Base-by-base conservation (phyloP, 192 early-diverging fungal species). In the Phycomyces nitens region DNA sequence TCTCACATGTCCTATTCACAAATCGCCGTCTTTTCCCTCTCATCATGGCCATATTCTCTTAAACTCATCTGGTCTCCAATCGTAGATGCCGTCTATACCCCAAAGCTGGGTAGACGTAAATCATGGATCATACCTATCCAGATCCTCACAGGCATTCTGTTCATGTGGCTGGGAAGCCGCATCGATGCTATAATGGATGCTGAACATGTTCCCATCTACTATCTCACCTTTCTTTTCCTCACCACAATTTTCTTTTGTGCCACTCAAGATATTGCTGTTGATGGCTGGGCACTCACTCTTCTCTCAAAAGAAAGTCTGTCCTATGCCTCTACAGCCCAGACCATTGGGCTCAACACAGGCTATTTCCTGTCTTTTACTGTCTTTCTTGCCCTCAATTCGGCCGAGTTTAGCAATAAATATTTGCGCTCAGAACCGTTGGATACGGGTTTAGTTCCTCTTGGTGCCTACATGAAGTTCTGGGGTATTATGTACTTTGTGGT, bases 101-200 rank as follows among this genome's bases (percentile, higher is more conserved):
- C 87, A 52, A 76, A 73, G 29, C 68, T 99, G 62, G 97, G 97
- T 18, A 84, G 95, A 14, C 76, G 97, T 70, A 99, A 99, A 74
- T 90, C 89, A 53, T 99, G 97, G 97, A 97, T 99, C 47, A 85
- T 97, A n/a, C 97, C 97, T 20, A 97, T 99, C 63, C 97, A 99
- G 74, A 77, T 93, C 7, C 69, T 94, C 34, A 88, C 89, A 9
- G 95, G 91, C 8, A 14, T 89, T 0, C 65, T 90, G 65, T 89
- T 97, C 62, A 72, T 91, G 59, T 87, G 85, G 75, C 85, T 99
- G 44, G 90, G 93, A 29, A 71, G 74, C 20, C 72, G 86, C 20
- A 90, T 99, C 41, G 93, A 99, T 60, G 69, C 58, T 20, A 80
- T 79, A 62, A 76, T 86, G 74, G 27, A 16, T 20, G 53, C 39